Percentiles rank a stretch among this genome's conserved stretches.
These are phyloP conservation scores for Plenodomus tracheiphilus DNA, from an alignment of 2,329 filamentous ascomycete genomes.

Conservation along the genomic window DNA sequence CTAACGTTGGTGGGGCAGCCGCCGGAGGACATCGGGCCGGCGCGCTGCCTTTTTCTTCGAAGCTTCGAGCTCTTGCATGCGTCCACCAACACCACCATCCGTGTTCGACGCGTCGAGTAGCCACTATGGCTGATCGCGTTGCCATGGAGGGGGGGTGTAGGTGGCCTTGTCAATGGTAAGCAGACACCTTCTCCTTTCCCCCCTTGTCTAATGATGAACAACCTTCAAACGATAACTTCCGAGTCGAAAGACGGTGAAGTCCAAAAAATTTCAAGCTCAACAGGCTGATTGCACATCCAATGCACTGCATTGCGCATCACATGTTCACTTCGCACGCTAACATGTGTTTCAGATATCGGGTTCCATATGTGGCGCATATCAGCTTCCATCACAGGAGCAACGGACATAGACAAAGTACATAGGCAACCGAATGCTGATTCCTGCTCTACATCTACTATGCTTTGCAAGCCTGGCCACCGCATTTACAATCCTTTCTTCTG, in stretches of 20 bases:
- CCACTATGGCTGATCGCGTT: neutral
- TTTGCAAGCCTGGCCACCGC: neutral
- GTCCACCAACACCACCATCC: neutral
- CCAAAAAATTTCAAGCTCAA: constrained; percentile 57
- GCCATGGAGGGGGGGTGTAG: neutral
- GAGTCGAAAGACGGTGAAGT: constrained; percentile 43
- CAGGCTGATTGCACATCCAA: constrained; percentile 50
- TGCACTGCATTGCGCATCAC: constrained; percentile 3
- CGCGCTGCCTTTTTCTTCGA: constrained; percentile 16
- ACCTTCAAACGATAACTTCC: constrained; percentile 35
- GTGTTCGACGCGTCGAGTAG: neutral
- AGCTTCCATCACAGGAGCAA: neutral
- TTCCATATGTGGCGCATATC: neutral
- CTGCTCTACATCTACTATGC: neutral
- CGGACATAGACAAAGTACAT: constrained; percentile 14
- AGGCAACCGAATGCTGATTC: constrained; percentile 11
- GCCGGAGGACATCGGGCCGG: constrained; percentile 25
- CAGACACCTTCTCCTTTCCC: neutral
- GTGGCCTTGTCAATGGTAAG: constrained; percentile 22
- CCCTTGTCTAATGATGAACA: constrained; percentile 37
- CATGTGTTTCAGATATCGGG: constrained; percentile 6
- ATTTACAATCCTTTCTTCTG: constrained; percentile 55
- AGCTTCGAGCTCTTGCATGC: constrained; percentile 1
- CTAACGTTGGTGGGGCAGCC: constrained; percentile 34
- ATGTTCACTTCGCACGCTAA: constrained; percentile 13